Percentiles rank a stretch among this genome's conserved stretches.
These are phyloP conservation scores for Closterium sp. DNA, from an alignment of 139 green algal genomes.

Conservation along the genomic window DNA sequence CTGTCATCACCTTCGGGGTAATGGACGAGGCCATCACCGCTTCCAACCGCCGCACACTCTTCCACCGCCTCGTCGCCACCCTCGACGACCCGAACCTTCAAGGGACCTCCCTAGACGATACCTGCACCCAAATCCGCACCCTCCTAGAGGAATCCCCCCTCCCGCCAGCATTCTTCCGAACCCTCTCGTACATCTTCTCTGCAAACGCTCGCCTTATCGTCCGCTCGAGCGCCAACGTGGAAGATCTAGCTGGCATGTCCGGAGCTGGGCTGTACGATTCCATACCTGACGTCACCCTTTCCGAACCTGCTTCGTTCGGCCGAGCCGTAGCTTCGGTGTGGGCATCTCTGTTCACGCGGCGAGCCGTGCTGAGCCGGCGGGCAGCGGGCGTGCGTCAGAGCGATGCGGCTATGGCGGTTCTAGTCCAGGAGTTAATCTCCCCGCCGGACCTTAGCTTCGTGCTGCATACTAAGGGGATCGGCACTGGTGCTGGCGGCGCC, in stretches of 20 bases:
- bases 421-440: conserved; percentile 73
- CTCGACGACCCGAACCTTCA: neutral
- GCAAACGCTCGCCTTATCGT: conserved; percentile 61
- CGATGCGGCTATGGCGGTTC: conserved; percentile 83
- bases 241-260: conserved; percentile 84
- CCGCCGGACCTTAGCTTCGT: conserved; percentile 48
- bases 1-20: neutral
- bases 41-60: no score
- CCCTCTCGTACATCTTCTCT: conserved; percentile 6
- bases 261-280: conserved; percentile 95
- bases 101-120: conserved; percentile 10
- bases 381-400: conserved; percentile 64
- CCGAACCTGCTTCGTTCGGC: conserved; percentile 35
- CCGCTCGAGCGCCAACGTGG: conserved; percentile 90
- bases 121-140: conserved; percentile 29
- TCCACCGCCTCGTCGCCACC: neutral
- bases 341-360: conserved; percentile 83
- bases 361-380: conserved; percentile 78
- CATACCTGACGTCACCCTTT: conserved; percentile 67
- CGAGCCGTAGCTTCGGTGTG: conserved; percentile 70
- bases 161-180: conserved; percentile 1
- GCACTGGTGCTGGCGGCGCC: neutral
- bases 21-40: no score
- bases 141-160: conserved; percentile 13
- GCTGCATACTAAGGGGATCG: conserved; percentile 49